Conservation (phyloP, 495 filamentous ascomycete genomes). For the Pyrenopolyporus hunteri region DNA sequence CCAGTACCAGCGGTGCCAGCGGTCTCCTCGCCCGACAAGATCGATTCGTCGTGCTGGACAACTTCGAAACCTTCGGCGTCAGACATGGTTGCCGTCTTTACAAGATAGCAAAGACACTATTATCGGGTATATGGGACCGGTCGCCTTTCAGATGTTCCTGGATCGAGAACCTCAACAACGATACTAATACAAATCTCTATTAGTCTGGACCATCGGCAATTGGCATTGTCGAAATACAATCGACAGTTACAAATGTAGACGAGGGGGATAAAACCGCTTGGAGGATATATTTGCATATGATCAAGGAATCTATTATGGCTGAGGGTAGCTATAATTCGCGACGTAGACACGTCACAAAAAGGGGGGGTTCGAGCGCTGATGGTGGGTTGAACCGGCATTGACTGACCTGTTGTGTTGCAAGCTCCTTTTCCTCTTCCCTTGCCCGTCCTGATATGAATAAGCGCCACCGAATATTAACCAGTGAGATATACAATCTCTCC, state of each 20-base stretch:
- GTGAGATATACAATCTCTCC: constrained; percentile 7
- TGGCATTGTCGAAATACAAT: constrained; percentile 14
- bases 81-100: constrained; percentile 47
- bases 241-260: constrained; percentile 8
- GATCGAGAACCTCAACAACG: constrained; percentile 20
- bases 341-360: constrained; percentile 43
- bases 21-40: constrained; percentile 42
- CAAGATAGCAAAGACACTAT: background rate
- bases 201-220: constrained; percentile 10
- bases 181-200: constrained; percentile 28
- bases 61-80: constrained; percentile 52
- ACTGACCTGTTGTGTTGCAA: constrained; percentile 41
- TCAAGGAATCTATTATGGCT: constrained; percentile 20
- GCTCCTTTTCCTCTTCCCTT: constrained; percentile 28
- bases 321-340: constrained; percentile 32
- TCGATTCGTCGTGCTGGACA: constrained; percentile 48
- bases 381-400: constrained; percentile 38
- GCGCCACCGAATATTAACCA: constrained; percentile 19
- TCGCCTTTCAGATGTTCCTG: constrained; percentile 16
- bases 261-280: constrained; percentile 7
- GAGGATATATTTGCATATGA: constrained; percentile 32
- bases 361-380: constrained; percentile 26
- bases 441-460: constrained; percentile 17
- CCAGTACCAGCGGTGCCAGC: constrained; percentile 35
- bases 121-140: constrained; percentile 20